phyloP scores from a whole-genome alignment of 139 green algal genomes.

The Tetraselmis striata region DNA sequence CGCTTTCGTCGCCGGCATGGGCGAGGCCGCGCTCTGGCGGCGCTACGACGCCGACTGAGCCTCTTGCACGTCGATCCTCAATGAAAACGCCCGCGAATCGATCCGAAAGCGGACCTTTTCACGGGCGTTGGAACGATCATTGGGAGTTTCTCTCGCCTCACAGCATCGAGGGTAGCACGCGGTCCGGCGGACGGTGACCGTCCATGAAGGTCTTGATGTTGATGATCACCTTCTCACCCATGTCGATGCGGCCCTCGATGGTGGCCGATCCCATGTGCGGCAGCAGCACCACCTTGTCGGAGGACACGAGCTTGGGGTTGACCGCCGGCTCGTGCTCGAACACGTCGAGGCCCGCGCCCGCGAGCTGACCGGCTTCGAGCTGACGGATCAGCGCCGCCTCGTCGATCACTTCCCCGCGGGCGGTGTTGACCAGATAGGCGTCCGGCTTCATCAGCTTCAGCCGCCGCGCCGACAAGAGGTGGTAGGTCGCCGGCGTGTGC shows the following conservation, averaged over 20 bases:
- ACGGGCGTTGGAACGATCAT: no score
- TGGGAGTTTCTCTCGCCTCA: no score
- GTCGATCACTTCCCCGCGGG: slow-evolving; percentile 15
- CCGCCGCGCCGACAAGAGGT: slow-evolving; percentile 11
- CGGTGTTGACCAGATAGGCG: slow-evolving; percentile 18
- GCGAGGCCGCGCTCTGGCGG: no score
- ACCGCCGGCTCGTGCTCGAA: slow-evolving; percentile 24
- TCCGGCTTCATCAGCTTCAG: slow-evolving; percentile 11
- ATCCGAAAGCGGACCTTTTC: no score
- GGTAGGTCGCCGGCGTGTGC: slow-evolving; percentile 4
- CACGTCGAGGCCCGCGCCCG: slow-evolving; percentile 22
- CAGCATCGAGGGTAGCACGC: no score
- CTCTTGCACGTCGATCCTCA: no score
- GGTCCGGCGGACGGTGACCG: no score
- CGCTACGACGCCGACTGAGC: no score
- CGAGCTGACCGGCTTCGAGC: slow-evolving; percentile 9
- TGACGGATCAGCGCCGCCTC: slow-evolving; percentile 13
- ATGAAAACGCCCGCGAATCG: no score
- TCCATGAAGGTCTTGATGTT: slow-evolving; percentile 17
- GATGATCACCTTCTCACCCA: slow-evolving; percentile 12
- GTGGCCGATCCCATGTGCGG: slow-evolving; percentile 22
- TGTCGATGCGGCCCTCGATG: slow-evolving; percentile 14
- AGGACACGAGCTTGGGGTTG: slow-evolving; percentile 12
- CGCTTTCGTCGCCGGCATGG: no score
- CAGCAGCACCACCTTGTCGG: slow-evolving; percentile 20